Evolutionary conservation across 805 yeast species (phyloP), one percentile per base, ranked within the genome.

Genomic region (Danielia reshetovae): DNA sequence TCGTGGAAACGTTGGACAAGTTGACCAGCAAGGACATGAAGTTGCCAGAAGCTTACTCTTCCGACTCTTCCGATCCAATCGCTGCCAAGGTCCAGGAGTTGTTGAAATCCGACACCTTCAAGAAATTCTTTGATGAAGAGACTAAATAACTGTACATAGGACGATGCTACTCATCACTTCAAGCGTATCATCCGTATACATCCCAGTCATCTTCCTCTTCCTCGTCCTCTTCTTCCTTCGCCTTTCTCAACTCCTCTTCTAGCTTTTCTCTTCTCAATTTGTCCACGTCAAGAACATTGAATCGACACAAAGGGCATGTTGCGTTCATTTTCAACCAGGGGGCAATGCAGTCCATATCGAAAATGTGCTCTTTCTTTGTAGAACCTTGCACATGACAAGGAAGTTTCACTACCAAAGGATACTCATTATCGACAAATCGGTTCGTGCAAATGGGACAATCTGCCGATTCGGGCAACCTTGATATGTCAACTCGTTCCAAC

Each of bases 281-380:
- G 16, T 51, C 53, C 4, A 54, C 55, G 22, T 68, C 74, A 14
- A 74, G 55, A 17, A 89, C 75, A 51, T 87, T 81, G 40, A 73
- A 77, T 44, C 97, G 69, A 54, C 97, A 90, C 49, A 90, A 58
- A 0, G 97, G 97, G 52, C 97, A 89, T 0, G 86, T 81, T 2
- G 74, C 64, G 47, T 82, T 77, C 33, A 78, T 65, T 43, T 77
- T 75, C 34, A 90, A 66, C 97, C 97, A 89, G 0, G 95, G 93
- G 0, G 83, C 81, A 24, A 90, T 79, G 55, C 97, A 89, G 46
- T 90, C 97, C 44, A 88, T 65, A 54, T 89, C 97, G 58, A 85
- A 89, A 27, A 71, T 71, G 57, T 89, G 97, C 24, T 66, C 71
- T 29, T 52, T 60, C 11, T 53, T 36, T 23, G 51, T 40, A 26